These are phyloP conservation scores for Beauveria australis DNA, from an alignment of 2,329 filamentous ascomycete genomes.

Conservation along the genomic window DNA sequence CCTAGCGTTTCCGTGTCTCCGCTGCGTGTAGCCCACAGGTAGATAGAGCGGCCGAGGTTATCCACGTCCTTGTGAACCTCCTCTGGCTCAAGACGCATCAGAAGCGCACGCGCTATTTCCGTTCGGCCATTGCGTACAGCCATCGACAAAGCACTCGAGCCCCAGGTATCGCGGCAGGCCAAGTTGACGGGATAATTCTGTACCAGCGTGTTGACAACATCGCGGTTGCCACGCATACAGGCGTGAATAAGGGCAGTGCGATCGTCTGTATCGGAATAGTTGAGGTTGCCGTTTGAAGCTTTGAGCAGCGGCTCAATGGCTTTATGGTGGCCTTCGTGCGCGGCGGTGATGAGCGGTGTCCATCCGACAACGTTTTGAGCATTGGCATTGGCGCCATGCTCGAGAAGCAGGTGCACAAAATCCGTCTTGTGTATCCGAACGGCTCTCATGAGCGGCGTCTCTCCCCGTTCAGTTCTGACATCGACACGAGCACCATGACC, in stretches of 20 bases:
- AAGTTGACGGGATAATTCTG: not conserved
- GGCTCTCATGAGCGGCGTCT: slow-evolving; percentile 8
- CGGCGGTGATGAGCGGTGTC: not conserved
- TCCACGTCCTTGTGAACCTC: not conserved
- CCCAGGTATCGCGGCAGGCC: not conserved
- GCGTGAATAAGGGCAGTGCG: slow-evolving; percentile 6
- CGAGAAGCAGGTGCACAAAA: not conserved
- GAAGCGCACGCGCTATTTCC: not conserved
- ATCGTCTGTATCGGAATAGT: not conserved
- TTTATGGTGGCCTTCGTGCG: not conserved
- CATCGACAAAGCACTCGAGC: slow-evolving; percentile 5
- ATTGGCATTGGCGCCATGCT: not conserved
- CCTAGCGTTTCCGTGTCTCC: not conserved
- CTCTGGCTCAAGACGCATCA: not conserved
- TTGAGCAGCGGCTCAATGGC: not conserved
- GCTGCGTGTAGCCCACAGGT: slow-evolving; percentile 4
- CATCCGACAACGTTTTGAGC: not conserved
- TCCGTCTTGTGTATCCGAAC: not conserved
- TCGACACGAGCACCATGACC: not conserved
- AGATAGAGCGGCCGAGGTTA: not conserved
- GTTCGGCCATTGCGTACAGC: slow-evolving; percentile 1
- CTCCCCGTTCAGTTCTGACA: not conserved
- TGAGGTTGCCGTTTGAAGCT: not conserved
- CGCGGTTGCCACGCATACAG: not conserved
- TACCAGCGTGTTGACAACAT: not conserved